phyloP scores from a whole-genome alignment of 495 filamentous ascomycete species.

The Chaetomium tenue region DNA sequence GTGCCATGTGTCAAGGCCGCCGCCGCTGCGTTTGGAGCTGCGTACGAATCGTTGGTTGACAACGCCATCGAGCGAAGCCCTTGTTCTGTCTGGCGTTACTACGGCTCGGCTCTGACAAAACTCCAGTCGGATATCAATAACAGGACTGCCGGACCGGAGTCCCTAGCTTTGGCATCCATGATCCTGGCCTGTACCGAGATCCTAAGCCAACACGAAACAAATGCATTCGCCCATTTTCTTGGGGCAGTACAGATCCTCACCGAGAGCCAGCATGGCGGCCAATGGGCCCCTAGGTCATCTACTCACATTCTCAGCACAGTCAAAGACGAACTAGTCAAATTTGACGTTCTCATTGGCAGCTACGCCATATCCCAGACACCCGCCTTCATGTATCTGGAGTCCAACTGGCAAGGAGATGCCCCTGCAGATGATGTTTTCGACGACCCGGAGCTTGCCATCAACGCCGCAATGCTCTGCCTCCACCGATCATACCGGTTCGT shows the following conservation, averaged over 20 bases:
- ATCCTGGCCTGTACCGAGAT: conserved; percentile 2
- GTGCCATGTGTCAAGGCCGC: conserved; percentile 7
- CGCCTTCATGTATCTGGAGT: neutral
- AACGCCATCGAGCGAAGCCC: neutral
- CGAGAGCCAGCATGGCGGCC: too few relatives aligned
- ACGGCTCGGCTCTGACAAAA: neutral
- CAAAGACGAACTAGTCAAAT: neutral
- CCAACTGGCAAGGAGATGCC: neutral
- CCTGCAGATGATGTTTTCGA: neutral
- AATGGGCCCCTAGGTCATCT: neutral
- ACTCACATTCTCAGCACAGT: neutral
- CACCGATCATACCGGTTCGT: conserved; percentile 8
- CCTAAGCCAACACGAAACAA: neutral
- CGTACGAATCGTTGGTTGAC: neutral
- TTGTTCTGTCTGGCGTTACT: neutral
- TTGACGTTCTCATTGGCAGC: neutral
- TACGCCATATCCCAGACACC: neutral
- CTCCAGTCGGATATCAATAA: neutral
- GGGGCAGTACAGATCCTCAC: neutral
- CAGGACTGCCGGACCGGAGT: neutral
- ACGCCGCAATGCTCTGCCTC: conserved; percentile 3
- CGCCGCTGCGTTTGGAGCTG: conserved; percentile 4
- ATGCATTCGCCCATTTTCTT: neutral
- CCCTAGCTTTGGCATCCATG: conserved; percentile 3
- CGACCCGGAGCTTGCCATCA: conserved; percentile 2